Conservation (phyloP, 495 filamentous ascomycete species). For the Lophiostoma macrostomum region DNA sequence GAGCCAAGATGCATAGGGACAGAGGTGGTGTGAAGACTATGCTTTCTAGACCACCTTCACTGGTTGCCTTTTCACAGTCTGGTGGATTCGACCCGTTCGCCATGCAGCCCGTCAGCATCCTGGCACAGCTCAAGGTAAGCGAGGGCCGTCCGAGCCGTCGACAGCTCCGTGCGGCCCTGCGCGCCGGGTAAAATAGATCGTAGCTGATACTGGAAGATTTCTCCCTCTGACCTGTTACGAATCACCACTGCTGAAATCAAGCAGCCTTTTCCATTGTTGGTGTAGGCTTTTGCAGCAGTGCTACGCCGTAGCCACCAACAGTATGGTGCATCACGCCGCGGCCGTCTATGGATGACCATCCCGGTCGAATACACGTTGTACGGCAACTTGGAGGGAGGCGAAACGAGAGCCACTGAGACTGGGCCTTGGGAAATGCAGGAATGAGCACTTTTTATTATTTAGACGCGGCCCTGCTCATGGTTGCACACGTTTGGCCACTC, state of each 20-base stretch:
- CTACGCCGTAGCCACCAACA: conserved; percentile 21
- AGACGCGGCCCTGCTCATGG: conserved; percentile 6
- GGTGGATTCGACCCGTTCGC: conserved; percentile 7
- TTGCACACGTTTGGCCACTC: neutral
- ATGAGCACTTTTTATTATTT: conserved; percentile 20
- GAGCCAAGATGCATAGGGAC: conserved; percentile 7
- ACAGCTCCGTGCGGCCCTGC: conserved; percentile 25
- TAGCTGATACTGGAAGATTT: neutral
- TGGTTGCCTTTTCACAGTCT: neutral
- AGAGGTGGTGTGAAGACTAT: neutral
- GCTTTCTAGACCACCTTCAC: neutral
- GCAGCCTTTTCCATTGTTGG: conserved; percentile 2
- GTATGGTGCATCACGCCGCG: neutral
- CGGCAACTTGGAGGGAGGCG: neutral
- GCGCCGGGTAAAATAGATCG: conserved; percentile 25
- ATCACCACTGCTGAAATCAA: conserved; percentile 3
- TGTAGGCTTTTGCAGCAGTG: neutral
- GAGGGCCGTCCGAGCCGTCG: neutral
- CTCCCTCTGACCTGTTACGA: conserved; percentile 3
- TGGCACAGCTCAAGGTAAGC: too few relatives aligned
- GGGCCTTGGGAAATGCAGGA: conserved; percentile 14
- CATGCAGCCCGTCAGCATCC: too few relatives aligned
- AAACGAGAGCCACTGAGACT: conserved; percentile 12
- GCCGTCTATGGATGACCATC: conserved; percentile 5
- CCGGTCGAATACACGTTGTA: conserved; percentile 15